Percentiles rank a stretch among this genome's conserved stretches.
Conservation (phyloP, 164 flowering plant genomes). For the Umbilicus rupestris region DNA sequence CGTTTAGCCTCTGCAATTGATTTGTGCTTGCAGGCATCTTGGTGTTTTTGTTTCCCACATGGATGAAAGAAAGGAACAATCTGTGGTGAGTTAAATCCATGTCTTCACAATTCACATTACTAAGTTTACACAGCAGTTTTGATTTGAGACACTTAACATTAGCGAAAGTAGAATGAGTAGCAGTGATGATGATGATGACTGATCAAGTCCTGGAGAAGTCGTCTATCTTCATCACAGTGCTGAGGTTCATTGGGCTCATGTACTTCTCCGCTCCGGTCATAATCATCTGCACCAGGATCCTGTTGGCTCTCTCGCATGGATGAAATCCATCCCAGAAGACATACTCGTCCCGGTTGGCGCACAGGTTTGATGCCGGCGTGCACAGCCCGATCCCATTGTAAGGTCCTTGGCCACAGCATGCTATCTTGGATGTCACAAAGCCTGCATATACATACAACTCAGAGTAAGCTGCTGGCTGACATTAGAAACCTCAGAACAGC, state of each 20-base stretch:
- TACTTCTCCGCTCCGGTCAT: neutral
- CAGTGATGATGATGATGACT: neutral
- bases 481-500: neutral
- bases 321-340: slow-evolving; percentile 9
- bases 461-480: neutral
- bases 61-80: too few species aligned
- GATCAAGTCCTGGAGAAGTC: neutral
- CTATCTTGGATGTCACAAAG: neutral
- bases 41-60: too few species aligned
- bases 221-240: slow-evolving; percentile 4
- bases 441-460: neutral
- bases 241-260: slow-evolving; percentile 7
- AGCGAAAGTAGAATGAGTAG: neutral
- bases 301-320: slow-evolving; percentile 6
- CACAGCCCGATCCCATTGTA: slow-evolving; percentile 6
- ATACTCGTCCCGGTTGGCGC: neutral
- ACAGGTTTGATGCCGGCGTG: slow-evolving; percentile 4
- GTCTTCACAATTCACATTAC: too few species aligned
- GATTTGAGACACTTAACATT: neutral
- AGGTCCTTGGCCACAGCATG: slow-evolving; percentile 7
- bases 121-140: neutral
- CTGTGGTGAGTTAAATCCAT: too few species aligned
- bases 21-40: too few species aligned
- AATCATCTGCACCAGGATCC: slow-evolving; percentile 4
- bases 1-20: too few species aligned